Base-by-base conservation (phyloP, 108 stramenopile species). In the Asterionellopsis glacialis region DNA sequence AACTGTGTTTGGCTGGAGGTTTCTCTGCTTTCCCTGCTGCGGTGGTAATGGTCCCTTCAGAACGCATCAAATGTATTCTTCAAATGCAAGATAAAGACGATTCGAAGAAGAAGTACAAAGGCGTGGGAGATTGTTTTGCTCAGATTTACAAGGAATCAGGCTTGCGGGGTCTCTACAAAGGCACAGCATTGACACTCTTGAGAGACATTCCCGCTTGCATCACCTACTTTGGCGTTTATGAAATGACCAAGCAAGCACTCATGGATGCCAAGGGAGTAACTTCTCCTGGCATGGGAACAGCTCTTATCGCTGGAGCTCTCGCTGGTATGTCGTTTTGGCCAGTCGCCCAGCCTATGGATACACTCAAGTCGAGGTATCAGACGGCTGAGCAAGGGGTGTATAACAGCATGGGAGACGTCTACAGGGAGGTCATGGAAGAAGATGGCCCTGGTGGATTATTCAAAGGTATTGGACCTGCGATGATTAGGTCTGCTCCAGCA, bases 21-120 rank as follows among this genome's bases (percentile, higher is more conserved):
- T 74, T 89, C 55, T 83, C 83, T n/a, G 95, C 91, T 12, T 62
- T 96, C 21, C 91, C 93, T 1, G 68, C 88, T 12, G 90, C 91
- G 5, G 73, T 67, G 11, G 72, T 93, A 56, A 85, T 88, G 78
- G 88, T 88, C 0, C 95, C 95, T 13, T 81, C 79, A 11, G 95
- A 96, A 63, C 72, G 95, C 1, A 82, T 96, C 65, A 96, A 96
- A 73, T 92, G 91, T 61, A 64, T 94, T 50, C 61, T 96, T 67
- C 95, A 96, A 80, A 82, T 88, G 16, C 79, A 96, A 42, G 38
- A 57, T 42, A 55, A 56, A 3, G 43, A 47, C 45, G 68, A 65
- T 1, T 64, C 45, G 3, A 71, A 64, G 24, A 64, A 64, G 1
- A 51, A 75, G 43, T 90, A 90, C 74, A 72, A 47, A n/a, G 94